A percentile compares a stretch with the other conserved stretches of the same genome.
phyloP scores from a whole-genome alignment of 345 rosid genomes.

The Eutrema yunnanense region DNA sequence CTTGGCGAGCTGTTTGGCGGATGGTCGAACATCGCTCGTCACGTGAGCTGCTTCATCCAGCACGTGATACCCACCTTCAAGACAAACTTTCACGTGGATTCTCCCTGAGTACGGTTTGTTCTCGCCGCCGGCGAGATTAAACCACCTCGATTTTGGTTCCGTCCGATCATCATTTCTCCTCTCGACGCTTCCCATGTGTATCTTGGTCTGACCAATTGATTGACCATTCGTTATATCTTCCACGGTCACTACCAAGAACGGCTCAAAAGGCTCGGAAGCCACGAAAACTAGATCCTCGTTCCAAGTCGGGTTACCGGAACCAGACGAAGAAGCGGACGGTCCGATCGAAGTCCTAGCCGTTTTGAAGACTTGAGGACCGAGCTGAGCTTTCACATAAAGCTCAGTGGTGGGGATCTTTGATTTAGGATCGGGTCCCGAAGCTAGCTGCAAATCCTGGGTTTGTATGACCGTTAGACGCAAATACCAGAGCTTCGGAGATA shows the following conservation, averaged over 20 bases:
- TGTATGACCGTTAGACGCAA: constrained; percentile 94
- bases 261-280: constrained; percentile 94
- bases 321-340: constrained; percentile 40
- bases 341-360: constrained; percentile 61
- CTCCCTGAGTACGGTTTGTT: constrained; percentile 65
- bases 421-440: constrained; percentile 59
- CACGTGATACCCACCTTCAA: constrained; percentile 95
- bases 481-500: constrained; percentile 95
- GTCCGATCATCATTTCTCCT: constrained; percentile 53
- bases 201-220: constrained; percentile 56
- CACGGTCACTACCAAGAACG: constrained; percentile 60
- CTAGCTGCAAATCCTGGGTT: constrained; percentile 85
- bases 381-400: constrained; percentile 73
- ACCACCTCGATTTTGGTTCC: constrained; percentile 73
- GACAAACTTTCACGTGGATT: constrained; percentile 64
- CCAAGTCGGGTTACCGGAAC: constrained; percentile 71
- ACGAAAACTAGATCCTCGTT: constrained; percentile 89
- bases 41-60: constrained; percentile 90
- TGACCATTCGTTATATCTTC: constrained; percentile 56
- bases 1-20: constrained; percentile 73
- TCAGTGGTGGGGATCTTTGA: constrained; percentile 44
- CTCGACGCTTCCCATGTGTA: constrained; percentile 66
- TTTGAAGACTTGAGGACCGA: constrained; percentile 81
- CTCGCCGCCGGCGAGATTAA: constrained; percentile 68
- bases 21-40: constrained; percentile 83